These are phyloP conservation scores for Fusarium pseudocircinatum DNA, from an alignment of 2,329 filamentous ascomycete species.

Conservation along the genomic window DNA sequence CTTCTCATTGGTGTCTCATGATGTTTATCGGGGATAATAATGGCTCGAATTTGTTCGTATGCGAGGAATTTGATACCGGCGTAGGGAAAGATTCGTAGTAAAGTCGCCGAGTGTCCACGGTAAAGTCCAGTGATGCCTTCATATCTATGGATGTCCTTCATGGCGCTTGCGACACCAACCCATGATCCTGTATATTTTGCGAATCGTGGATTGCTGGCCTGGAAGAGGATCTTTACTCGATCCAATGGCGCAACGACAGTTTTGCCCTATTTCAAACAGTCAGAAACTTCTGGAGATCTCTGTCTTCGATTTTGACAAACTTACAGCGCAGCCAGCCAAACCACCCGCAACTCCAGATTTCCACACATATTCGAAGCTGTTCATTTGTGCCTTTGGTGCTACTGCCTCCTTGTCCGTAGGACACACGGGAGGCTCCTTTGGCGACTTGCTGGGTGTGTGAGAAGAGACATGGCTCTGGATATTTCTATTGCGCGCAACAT, in stretches of 20 bases:
- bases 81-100: conserved; percentile 96
- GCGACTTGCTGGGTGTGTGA: conserved; percentile 29
- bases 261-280: conserved; percentile 73
- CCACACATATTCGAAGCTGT: conserved; percentile 84
- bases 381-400: conserved; percentile 60
- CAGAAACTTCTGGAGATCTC: neutral
- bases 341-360: conserved; percentile 89
- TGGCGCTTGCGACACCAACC: conserved; percentile 82
- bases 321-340: conserved; percentile 88
- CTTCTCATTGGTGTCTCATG: conserved; percentile 85
- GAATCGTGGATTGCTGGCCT: conserved; percentile 93
- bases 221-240: conserved; percentile 98
- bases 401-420: conserved; percentile 59
- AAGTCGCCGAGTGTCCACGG: conserved; percentile 91
- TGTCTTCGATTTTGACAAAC: conserved; percentile 46
- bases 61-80: conserved; percentile 97
- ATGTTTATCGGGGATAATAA: conserved; percentile 75
- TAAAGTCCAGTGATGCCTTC: conserved; percentile 84
- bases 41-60: conserved; percentile 91
- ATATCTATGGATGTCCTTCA: conserved; percentile 81
- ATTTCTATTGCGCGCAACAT: conserved; percentile 53
- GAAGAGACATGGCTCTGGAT: conserved; percentile 43
- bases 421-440: conserved; percentile 54
- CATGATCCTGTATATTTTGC: conserved; percentile 92
- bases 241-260: conserved; percentile 95